A percentile compares a stretch with the other conserved stretches of the same genome.
Evolutionary conservation across 139 green algal species (phyloP).

Genomic region (Picochlorum sp.): DNA sequence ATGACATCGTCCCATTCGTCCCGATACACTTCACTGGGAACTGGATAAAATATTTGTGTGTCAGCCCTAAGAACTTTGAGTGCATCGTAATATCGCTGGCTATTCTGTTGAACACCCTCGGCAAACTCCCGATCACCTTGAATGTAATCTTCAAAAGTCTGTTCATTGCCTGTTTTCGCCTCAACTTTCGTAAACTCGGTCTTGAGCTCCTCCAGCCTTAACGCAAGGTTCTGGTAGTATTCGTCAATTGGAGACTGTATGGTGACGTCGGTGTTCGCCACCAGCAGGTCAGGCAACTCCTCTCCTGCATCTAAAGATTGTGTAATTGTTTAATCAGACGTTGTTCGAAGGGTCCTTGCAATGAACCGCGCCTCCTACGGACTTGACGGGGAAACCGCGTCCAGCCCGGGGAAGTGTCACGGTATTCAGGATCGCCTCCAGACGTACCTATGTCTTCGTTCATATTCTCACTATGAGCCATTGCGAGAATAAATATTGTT

Average conservation of each 20-base stretch:
- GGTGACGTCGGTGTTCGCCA: slow-evolving; percentile 7
- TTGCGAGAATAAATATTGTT: no score
- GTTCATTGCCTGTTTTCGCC: slow-evolving; percentile 1
- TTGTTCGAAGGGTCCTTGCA: no score
- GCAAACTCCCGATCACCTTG: slow-evolving; percentile 6
- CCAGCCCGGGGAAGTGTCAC: no score
- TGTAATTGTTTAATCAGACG: background rate
- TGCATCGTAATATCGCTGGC: slow-evolving; percentile 9
- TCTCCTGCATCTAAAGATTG: background rate
- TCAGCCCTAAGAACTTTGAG: slow-evolving; percentile 14
- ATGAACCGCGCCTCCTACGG: no score
- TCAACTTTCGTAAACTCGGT: slow-evolving; percentile 10
- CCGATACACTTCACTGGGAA: slow-evolving; percentile 28
- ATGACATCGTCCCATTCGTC: slow-evolving; percentile 37
- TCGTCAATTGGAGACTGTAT: slow-evolving; percentile 14
- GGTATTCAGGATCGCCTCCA: no score
- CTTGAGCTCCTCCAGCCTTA: slow-evolving; percentile 12
- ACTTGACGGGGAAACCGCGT: no score
- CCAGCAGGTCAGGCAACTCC: slow-evolving; percentile 2
- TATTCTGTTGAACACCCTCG: slow-evolving; percentile 11
- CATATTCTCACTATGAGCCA: no score
- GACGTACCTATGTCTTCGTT: no score
- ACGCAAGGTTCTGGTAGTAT: slow-evolving; percentile 10
- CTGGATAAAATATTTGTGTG: slow-evolving; percentile 28
- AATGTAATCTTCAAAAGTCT: slow-evolving; percentile 17